phyloP scores from a whole-genome alignment of 257 asterid species.

The Scutellaria baicalensis region DNA sequence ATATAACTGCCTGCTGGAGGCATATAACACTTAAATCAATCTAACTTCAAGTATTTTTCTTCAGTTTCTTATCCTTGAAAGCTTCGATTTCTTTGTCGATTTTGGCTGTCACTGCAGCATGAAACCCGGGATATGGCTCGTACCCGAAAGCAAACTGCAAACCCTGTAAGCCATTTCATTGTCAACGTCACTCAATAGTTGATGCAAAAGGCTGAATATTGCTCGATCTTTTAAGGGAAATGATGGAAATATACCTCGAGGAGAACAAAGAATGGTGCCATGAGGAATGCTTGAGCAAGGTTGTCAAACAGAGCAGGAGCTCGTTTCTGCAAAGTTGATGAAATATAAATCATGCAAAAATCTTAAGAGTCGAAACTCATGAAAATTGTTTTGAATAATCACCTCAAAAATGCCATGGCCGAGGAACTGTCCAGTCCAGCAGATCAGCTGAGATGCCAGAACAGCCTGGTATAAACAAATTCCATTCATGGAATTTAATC shows the following conservation, averaged over 20 bases:
- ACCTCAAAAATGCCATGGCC: slow-evolving; percentile 98
- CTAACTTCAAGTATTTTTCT: slow-evolving; percentile 39
- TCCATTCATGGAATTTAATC: background rate
- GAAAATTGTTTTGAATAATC: background rate
- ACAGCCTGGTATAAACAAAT: slow-evolving; percentile 45
- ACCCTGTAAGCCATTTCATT: slow-evolving; percentile 27
- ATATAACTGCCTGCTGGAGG: background rate
- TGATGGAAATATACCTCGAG: slow-evolving; percentile 54
- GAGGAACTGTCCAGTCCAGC: slow-evolving; percentile 93
- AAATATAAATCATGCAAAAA: background rate
- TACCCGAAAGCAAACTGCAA: slow-evolving; percentile 62
- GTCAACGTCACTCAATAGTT: background rate
- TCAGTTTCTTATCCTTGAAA: slow-evolving; percentile 64
- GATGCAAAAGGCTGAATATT: background rate
- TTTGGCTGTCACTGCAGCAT: slow-evolving; percentile 47
- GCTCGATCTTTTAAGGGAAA: background rate
- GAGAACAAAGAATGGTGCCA: slow-evolving; percentile 93
- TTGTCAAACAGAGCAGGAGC: slow-evolving; percentile 98
- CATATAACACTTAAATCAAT: background rate
- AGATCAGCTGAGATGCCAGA: slow-evolving; percentile 71
- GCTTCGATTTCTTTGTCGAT: slow-evolving; percentile 60
- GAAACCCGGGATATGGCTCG: slow-evolving; percentile 91
- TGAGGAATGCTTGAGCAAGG: slow-evolving; percentile 85
- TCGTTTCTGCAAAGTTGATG: slow-evolving; percentile 53
- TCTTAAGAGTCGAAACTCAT: background rate